A percentile compares a stretch with the other conserved stretches of the same genome.
phyloP scores from a whole-genome alignment of 2,329 filamentous ascomycete genomes.

The Epichloe baconii region DNA sequence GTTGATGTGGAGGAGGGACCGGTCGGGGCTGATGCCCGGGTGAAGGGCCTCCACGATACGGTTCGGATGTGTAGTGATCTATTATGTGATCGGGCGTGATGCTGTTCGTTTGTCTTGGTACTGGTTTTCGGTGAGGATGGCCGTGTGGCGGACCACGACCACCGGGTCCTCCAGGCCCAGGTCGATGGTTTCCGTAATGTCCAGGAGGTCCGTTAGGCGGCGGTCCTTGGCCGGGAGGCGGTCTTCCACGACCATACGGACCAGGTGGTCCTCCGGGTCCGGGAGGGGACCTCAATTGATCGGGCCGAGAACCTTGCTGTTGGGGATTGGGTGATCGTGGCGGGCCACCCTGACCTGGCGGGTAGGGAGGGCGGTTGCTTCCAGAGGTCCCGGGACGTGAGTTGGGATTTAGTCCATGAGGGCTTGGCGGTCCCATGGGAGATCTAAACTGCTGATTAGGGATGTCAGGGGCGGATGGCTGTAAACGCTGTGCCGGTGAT shows the following conservation, averaged over 20 bases:
- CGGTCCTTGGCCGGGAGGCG: conserved; percentile 8
- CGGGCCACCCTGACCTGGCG: conserved; percentile 11
- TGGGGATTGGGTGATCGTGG: conserved; percentile 17
- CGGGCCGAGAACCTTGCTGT: conserved; percentile 15
- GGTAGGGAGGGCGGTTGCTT: conserved; percentile 18
- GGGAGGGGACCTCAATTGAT: conserved; percentile 8
- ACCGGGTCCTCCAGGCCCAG: conserved; percentile 14
- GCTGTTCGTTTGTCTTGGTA: conserved; percentile 15
- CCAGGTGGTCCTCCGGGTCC: conserved; percentile 10
- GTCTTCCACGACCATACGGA: conserved; percentile 11
- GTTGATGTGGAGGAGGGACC: conserved; percentile 10
- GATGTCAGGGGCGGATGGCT: conserved; percentile 27
- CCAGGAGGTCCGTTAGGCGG: conserved; percentile 8
- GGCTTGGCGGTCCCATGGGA: conserved; percentile 24
- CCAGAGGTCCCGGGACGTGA: conserved; percentile 20
- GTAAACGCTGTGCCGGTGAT: conserved; percentile 21
- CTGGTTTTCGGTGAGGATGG: conserved; percentile 16
- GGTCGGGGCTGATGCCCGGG: conserved; percentile 6
- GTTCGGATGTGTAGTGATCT: conserved; percentile 23
- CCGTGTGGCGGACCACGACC: conserved; percentile 13
- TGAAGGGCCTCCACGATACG: conserved; percentile 10
- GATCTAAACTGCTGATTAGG: conserved; percentile 31
- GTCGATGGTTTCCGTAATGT: conserved; percentile 9
- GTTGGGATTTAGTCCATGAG: conserved; percentile 19
- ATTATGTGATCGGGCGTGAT: conserved; percentile 26